Evolutionary conservation across 192 early-diverging fungal genomes (phyloP).

Genomic region (Umbelopsis sp.): DNA sequence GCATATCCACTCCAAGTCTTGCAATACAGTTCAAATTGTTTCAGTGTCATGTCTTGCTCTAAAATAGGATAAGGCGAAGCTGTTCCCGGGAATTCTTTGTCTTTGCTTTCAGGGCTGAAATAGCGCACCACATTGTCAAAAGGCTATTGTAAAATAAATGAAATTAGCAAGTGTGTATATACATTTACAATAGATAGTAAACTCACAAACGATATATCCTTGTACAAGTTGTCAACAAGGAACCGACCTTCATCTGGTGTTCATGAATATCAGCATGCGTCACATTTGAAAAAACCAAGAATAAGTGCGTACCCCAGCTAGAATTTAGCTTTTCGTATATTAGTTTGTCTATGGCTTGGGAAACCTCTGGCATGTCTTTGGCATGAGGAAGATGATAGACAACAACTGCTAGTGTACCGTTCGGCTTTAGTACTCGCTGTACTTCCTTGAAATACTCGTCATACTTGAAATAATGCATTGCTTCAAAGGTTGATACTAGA

Average conservation of each 20-base stretch:
- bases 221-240: slow-evolving; percentile 45
- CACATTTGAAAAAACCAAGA: too few relatives aligned
- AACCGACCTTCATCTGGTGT: slow-evolving; percentile 32
- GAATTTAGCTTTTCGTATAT: slow-evolving; percentile 34
- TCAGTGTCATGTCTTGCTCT: slow-evolving; percentile 40
- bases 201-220: slow-evolving; percentile 30
- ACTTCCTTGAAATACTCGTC: slow-evolving; percentile 52
- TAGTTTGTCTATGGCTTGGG: slow-evolving; percentile 30
- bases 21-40: slow-evolving; percentile 48
- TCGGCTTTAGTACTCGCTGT: slow-evolving; percentile 53
- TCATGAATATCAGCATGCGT: neutral
- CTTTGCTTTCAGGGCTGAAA: slow-evolving; percentile 30
- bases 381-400: slow-evolving; percentile 45
- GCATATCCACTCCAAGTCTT: slow-evolving; percentile 62
- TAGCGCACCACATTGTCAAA: slow-evolving; percentile 43
- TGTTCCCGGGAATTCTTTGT: slow-evolving; percentile 8
- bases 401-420: slow-evolving; percentile 54
- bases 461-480: slow-evolving; percentile 55
- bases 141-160: slow-evolving; percentile 26
- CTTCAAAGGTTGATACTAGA: slow-evolving; percentile 45
- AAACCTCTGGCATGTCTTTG: slow-evolving; percentile 36
- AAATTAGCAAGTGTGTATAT: neutral
- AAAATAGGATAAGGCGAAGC: slow-evolving; percentile 27
- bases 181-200: neutral
- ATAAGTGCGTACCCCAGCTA: slow-evolving; percentile 39